These are phyloP conservation scores for Dipsacomyces acuminosporus DNA, from an alignment of 371 early-diverging fungal species.

Conservation along the genomic window DNA sequence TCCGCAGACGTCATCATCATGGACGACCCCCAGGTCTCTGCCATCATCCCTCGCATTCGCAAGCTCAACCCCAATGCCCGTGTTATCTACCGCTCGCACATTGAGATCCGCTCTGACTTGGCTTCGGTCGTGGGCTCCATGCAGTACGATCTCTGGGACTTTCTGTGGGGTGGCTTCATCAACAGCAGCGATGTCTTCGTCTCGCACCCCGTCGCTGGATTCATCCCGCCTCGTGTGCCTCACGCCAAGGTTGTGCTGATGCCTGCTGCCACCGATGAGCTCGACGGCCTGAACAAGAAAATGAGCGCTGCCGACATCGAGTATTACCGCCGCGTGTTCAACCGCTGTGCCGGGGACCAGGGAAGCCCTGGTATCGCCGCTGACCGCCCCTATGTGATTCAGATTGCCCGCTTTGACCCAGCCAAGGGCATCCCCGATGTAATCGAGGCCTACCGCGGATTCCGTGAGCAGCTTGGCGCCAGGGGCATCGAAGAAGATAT, in stretches of 20 bases:
- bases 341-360: constrained; percentile 69
- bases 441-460: constrained; percentile 61
- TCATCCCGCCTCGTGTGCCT: constrained; percentile 68
- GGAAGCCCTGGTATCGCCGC: constrained; percentile 58
- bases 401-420: constrained; percentile 89
- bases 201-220: constrained; percentile 70
- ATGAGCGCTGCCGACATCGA: constrained; percentile 49
- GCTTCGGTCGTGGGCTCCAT: constrained; percentile 54
- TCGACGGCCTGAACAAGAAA: constrained; percentile 72
- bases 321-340: constrained; percentile 74
- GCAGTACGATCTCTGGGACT: constrained; percentile 65
- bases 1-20: constrained; percentile 74
- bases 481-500: constrained; percentile 40
- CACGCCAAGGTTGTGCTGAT: constrained; percentile 58
- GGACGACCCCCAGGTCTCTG: constrained; percentile 83
- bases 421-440: constrained; percentile 85
- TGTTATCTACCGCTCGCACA: constrained; percentile 82
- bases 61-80: constrained; percentile 60
- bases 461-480: constrained; percentile 56
- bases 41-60: constrained; percentile 72
- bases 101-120: constrained; percentile 73
- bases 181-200: constrained; percentile 70
- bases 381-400: constrained; percentile 71
- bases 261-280: constrained; percentile 73
- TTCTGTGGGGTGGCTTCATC: constrained; percentile 66